Base-by-base conservation (phyloP, 176 grass and related monocot genomes). In the Coix lacrymajobi region DNA sequence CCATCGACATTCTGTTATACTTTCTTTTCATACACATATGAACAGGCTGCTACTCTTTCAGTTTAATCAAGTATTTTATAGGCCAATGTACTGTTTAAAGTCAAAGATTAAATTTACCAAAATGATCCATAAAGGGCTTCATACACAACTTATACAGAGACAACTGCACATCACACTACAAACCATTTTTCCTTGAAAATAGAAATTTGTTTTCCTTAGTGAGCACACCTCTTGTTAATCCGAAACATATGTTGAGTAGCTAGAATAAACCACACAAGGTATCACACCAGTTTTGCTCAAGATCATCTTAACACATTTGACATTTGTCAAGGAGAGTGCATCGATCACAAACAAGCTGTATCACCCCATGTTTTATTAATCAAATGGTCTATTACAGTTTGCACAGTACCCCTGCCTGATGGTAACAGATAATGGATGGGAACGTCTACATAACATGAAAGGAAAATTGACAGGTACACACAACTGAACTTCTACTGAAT, bases 1-100 rank as follows among this genome's bases (percentile, higher is more conserved):
- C 92, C 92, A 88, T 98, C 91, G 25, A 98, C 85, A 88, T 98
- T 95, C 96, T 98, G 85, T 60, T 19, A 66, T 69, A 22, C 85
- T 38, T 8, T 51, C 48, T n/a, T 37, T 10, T 43, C 74, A 78
- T 56, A 3, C 8, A 77, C 15, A 71, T 5, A 77, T 14, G 46
- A 19, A 45, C 29, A 45, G 14, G 7, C 20, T 6, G 20, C 31
- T 14, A 57, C 14, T 52, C 3, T 26, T 78, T 46, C 58, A 36
- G 28, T 45, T 57, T 56, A 73, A 58, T 28, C 14, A 28, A 51
- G 14, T 43, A 45, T 65, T 43, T 20, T 66, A 60, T 33, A 83
- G 43, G 7, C 40, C 22, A 63, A 52, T 25, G 49, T 30, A 29
- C 25, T 73, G 5, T 46, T n/a, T 81, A 10, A 44, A 20, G 34